Conservation (phyloP, 148 eudicot species). For the Fagopyrum homotropicum region DNA sequence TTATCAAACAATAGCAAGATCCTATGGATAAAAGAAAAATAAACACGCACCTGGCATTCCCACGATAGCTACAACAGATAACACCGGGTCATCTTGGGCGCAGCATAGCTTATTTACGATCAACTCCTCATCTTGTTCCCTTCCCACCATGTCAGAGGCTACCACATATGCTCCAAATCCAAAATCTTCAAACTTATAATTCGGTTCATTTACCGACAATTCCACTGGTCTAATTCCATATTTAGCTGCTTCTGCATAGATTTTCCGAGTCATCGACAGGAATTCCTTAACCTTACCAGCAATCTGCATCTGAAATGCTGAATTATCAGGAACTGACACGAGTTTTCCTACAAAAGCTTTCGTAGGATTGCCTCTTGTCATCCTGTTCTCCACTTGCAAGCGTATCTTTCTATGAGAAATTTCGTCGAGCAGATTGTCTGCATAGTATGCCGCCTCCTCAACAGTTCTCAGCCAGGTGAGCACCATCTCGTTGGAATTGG, state of each 20-base stretch:
- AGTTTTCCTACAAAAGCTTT: background rate
- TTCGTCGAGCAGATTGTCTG: constrained; percentile 4
- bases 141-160: background rate
- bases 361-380: background rate
- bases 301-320: background rate
- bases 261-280: background rate
- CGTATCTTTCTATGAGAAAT: background rate
- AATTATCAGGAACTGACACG: background rate
- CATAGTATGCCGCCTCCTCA: background rate
- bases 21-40: background rate
- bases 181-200: background rate
- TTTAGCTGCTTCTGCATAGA: background rate
- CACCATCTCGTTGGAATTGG: background rate
- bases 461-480: background rate
- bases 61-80: constrained; percentile 1
- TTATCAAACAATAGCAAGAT: background rate
- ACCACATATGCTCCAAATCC: background rate
- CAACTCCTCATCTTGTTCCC: background rate
- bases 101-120: background rate
- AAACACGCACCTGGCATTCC: background rate
- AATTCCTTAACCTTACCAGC: background rate
- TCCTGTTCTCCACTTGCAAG: background rate
- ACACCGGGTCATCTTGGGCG: background rate
- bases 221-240: background rate
- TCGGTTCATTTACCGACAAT: background rate